These are phyloP conservation scores for Trametes sp. DNA, from an alignment of 1,284 basidiomycete genomes.

Conservation along the genomic window DNA sequence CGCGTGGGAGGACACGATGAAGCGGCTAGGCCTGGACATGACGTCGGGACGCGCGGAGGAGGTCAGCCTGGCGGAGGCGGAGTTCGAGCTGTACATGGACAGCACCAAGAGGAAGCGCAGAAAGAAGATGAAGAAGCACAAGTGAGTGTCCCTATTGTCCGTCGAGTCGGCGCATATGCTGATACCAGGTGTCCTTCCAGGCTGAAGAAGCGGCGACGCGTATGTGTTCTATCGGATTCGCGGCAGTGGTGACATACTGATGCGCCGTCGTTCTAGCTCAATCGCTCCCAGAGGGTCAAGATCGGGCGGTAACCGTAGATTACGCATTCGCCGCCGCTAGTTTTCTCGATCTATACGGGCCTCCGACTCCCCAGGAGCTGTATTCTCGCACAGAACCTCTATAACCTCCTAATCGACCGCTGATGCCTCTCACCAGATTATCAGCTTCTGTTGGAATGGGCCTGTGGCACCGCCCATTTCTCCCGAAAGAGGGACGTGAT, in stretches of 20 bases:
- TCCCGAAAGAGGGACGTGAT: background rate
- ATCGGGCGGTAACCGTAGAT: slow-evolving; percentile 36
- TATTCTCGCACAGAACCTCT: slow-evolving; percentile 22
- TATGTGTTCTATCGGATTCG: slow-evolving; percentile 37
- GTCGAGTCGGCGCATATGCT: slow-evolving; percentile 3
- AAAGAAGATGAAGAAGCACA: slow-evolving; percentile 93
- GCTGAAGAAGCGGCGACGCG: slow-evolving; percentile 68
- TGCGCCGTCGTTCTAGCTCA: slow-evolving; percentile 23
- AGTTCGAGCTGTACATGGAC: slow-evolving; percentile 73
- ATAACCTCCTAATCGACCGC: slow-evolving; percentile 24
- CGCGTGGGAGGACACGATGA: slow-evolving; percentile 70
- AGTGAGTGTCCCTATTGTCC: slow-evolving; percentile 57
- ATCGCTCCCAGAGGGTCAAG: slow-evolving; percentile 38
- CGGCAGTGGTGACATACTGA: slow-evolving; percentile 7
- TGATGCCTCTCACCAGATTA: slow-evolving; percentile 30
- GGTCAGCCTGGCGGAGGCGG: slow-evolving; percentile 59
- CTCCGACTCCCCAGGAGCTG: slow-evolving; percentile 22
- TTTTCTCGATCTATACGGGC: slow-evolving; percentile 17
- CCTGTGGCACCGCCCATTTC: background rate
- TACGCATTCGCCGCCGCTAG: slow-evolving; percentile 9
- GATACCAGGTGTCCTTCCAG: slow-evolving; percentile 41
- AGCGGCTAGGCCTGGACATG: slow-evolving; percentile 63
- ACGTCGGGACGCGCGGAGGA: slow-evolving; percentile 54
- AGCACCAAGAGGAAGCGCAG: slow-evolving; percentile 82
- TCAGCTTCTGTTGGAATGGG: background rate